Conservation (phyloP, 1,284 basidiomycete genomes). For the Ganoderma boninense region DNA sequence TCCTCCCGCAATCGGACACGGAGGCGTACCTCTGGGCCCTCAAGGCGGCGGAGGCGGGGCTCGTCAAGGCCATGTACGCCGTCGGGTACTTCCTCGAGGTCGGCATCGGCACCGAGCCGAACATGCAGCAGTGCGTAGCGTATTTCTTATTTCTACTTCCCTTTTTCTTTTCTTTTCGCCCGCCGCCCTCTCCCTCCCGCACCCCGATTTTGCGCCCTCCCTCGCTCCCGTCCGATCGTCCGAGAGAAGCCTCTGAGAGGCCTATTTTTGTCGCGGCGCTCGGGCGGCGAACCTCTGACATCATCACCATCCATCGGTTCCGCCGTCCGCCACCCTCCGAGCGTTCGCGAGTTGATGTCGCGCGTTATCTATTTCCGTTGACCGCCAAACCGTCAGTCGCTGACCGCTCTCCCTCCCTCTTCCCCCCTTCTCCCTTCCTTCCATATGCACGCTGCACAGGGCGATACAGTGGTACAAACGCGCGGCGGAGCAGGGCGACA, state of each 20-base stretch:
- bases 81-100: conserved; percentile 98
- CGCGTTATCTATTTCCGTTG: neutral
- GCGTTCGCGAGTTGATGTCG: neutral
- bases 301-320: neutral
- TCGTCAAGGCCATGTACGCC: conserved; percentile 95
- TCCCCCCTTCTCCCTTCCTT: neutral
- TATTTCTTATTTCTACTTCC: neutral
- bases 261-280: neutral
- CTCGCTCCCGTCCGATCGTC: neutral
- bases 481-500: conserved; percentile 95
- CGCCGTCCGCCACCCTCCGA: neutral
- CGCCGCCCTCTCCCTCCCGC: too few relatives aligned
- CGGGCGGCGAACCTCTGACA: neutral
- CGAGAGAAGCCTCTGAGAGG: too few relatives aligned
- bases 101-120: conserved; percentile 82
- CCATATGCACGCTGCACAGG: conserved; percentile 45
- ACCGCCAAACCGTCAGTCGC: neutral
- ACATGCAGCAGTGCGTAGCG: conserved; percentile 68
- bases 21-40: conserved; percentile 97
- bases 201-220: neutral
- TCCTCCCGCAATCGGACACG: conserved; percentile 97
- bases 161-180: conserved; percentile 12
- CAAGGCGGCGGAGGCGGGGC: conserved; percentile 89
- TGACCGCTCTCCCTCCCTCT: neutral
- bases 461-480: conserved; percentile 88